phyloP scores from a whole-genome alignment of 169 alveolate species.

The Plasmodium yoelii region DNA sequence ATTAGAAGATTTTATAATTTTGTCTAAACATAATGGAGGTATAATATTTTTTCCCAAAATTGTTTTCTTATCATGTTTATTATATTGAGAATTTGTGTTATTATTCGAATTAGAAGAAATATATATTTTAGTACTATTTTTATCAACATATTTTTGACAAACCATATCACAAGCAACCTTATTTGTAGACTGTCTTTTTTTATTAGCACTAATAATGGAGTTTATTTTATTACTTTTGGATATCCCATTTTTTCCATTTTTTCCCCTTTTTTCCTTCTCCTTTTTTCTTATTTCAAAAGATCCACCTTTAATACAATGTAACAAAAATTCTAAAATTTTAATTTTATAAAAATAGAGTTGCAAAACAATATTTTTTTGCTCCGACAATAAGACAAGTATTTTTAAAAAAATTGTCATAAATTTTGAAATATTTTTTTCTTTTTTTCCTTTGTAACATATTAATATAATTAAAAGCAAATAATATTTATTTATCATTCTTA shows the following conservation, averaged over 20 bases:
- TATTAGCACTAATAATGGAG: too few relatives aligned
- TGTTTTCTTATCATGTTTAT: too few relatives aligned
- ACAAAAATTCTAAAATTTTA: slow-evolving; percentile 30
- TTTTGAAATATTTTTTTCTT: neutral
- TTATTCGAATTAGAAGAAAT: neutral
- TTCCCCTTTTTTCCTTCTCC: too few relatives aligned
- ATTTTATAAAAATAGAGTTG: slow-evolving; percentile 51
- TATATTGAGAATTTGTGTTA: too few relatives aligned
- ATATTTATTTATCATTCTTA: slow-evolving; percentile 27
- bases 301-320: neutral
- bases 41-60: neutral
- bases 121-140: neutral
- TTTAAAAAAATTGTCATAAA: slow-evolving; percentile 28
- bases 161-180: neutral
- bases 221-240: neutral
- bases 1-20: neutral
- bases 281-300: neutral
- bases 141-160: too few relatives aligned
- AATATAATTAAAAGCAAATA: slow-evolving; percentile 16
- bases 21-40: neutral
- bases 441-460: neutral
- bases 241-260: neutral
- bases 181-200: neutral
- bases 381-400: slow-evolving; percentile 33
- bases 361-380: slow-evolving; percentile 28